phyloP scores from a whole-genome alignment of 2,329 filamentous ascomycete species.

The Claviceps humidiphila region DNA sequence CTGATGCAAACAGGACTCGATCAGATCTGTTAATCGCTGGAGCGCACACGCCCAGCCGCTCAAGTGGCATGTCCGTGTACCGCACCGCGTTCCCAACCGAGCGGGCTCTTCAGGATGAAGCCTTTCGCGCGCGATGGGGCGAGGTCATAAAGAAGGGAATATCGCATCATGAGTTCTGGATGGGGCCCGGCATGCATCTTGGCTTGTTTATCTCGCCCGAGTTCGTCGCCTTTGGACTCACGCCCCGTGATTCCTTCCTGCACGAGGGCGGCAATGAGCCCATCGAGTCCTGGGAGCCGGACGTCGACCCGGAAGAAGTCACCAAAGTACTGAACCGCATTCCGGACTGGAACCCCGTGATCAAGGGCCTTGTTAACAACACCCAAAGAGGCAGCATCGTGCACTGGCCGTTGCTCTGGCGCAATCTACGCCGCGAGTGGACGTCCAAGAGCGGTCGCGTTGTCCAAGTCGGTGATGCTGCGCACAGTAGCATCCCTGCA shows the following conservation, averaged over 20 bases:
- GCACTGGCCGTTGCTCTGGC: constrained; percentile 9
- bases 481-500: constrained; percentile 10
- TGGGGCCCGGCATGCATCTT: constrained; percentile 2
- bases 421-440: constrained; percentile 7
- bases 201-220: not conserved
- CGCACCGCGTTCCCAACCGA: not conserved
- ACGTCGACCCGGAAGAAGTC: constrained; percentile 2
- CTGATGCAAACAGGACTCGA: constrained; percentile 5
- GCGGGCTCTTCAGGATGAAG: not conserved
- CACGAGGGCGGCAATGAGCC: not conserved
- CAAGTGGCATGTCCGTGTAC: constrained; percentile 5
- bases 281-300: constrained; percentile 1
- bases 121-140: not conserved
- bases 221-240: constrained; percentile 1
- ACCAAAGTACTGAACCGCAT: not conserved
- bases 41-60: not conserved
- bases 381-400: constrained; percentile 3
- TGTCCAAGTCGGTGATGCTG: constrained; percentile 11
- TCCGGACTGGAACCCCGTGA: not conserved
- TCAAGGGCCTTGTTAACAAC: constrained; percentile 1
- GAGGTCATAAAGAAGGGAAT: not conserved
- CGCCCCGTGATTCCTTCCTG: not conserved
- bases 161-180: not conserved
- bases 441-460: constrained; percentile 7
- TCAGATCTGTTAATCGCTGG: not conserved